phyloP scores from a whole-genome alignment of 257 asterid genomes.

The Leonotis leonurus region DNA sequence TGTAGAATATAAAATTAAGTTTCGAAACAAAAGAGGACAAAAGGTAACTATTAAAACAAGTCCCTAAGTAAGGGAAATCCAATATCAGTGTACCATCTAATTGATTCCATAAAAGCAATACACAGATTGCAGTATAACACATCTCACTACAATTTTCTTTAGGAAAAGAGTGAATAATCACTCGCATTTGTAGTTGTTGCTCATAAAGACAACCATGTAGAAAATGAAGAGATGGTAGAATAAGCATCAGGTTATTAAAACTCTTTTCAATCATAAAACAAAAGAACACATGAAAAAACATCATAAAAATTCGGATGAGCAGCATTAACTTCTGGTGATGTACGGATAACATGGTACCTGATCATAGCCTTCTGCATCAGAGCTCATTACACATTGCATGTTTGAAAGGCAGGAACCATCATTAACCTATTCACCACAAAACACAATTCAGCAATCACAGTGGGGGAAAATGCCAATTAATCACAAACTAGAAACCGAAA shows the following conservation, averaged over 20 bases:
- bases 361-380: constrained; percentile 84
- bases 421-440: constrained; percentile 55
- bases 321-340: constrained; percentile 9
- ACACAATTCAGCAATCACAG: constrained; percentile 2
- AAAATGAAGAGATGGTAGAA: neutral
- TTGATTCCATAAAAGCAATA: neutral
- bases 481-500: neutral
- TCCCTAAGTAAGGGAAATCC: neutral
- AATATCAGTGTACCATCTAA: neutral
- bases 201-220: neutral
- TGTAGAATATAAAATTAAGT: neutral
- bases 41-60: neutral
- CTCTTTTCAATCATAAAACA: neutral
- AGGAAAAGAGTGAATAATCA: neutral
- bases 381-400: constrained; percentile 88
- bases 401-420: constrained; percentile 96
- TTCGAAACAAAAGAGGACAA: neutral
- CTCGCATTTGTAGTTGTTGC: neutral
- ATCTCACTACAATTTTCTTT: neutral
- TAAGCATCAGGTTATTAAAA: neutral
- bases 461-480: neutral
- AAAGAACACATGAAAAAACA: neutral
- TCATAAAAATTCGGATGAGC: neutral
- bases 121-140: neutral
- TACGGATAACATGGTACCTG: constrained; percentile 54